Conservation (phyloP, 495 filamentous ascomycete genomes). For the Xylaria castorea region DNA sequence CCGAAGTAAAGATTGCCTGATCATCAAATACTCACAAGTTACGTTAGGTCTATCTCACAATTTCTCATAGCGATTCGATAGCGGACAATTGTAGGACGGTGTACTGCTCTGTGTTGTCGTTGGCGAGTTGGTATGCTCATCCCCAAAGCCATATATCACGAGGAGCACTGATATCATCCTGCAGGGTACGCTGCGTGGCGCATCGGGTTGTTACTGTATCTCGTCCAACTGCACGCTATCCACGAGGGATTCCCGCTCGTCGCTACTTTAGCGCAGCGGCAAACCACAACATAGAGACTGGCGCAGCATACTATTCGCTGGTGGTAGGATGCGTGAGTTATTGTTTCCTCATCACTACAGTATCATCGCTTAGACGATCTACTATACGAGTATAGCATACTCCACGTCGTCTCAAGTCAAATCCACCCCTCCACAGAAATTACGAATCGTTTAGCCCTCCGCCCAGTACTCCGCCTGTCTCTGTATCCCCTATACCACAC, state of each 20-base stretch:
- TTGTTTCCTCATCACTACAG: neutral
- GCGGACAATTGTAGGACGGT: neutral
- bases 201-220: neutral
- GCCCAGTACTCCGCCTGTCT: neutral
- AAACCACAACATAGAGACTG: neutral
- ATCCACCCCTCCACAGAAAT: neutral
- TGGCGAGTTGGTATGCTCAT: neutral
- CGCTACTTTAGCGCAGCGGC: slow-evolving; percentile 4
- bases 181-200: slow-evolving; percentile 1
- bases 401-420: neutral
- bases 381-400: neutral
- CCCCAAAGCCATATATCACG: neutral
- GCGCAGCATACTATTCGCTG: slow-evolving; percentile 1
- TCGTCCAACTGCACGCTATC: neutral
- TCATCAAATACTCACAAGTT: neutral
- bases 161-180: slow-evolving; percentile 22
- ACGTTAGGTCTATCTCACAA: neutral
- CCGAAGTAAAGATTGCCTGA: neutral
- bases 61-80: neutral
- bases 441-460: neutral
- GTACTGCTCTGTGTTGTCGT: neutral
- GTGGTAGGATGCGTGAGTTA: slow-evolving; percentile 22
- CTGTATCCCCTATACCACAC: neutral
- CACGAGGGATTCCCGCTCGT: neutral
- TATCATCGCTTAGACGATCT: neutral